phyloP scores from a whole-genome alignment of 2,329 filamentous ascomycete species.

The Ophiocordyceps sinensis region DNA sequence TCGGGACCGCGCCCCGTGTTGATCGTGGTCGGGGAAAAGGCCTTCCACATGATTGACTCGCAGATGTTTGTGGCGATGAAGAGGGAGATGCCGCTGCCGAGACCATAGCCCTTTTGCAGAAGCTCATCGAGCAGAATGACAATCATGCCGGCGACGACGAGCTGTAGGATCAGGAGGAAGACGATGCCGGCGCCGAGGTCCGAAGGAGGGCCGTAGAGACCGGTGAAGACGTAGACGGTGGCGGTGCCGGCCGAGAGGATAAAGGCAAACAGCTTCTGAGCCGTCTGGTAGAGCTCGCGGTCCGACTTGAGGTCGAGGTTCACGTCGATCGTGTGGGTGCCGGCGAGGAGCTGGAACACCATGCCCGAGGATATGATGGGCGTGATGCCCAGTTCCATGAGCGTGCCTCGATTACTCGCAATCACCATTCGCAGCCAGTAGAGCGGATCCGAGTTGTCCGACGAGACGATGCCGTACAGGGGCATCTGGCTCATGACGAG shows the following conservation, averaged over 20 bases:
- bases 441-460: slow-evolving; percentile 92
- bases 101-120: slow-evolving; percentile 97
- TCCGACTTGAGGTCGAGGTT: slow-evolving; percentile 99
- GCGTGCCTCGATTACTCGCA: slow-evolving; percentile 91
- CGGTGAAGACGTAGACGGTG: slow-evolving; percentile 95
- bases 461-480: slow-evolving; percentile 96
- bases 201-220: slow-evolving; percentile 91
- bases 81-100: slow-evolving; percentile 95
- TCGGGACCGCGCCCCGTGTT: slow-evolving; percentile 98
- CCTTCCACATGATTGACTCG: slow-evolving; percentile 99
- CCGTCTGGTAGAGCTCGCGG: slow-evolving; percentile 98
- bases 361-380: slow-evolving; percentile 99
- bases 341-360: slow-evolving; percentile 99
- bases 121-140: slow-evolving; percentile 98
- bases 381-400: slow-evolving; percentile 95
- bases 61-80: slow-evolving; percentile 99
- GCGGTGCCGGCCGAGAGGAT: slow-evolving; percentile 95
- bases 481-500: slow-evolving; percentile 99
- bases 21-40: slow-evolving; percentile 97
- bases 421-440: slow-evolving; percentile 99
- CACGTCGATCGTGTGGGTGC: slow-evolving; percentile 99
- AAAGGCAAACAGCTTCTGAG: slow-evolving; percentile 97
- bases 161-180: slow-evolving; percentile 93
- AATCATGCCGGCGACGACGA: slow-evolving; percentile 93
- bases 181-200: slow-evolving; percentile 97